Percentiles rank a stretch among this genome's conserved stretches.
These are phyloP conservation scores for Phytophthora cactorum DNA, from an alignment of 352 stramenopile species.

Conservation along the genomic window DNA sequence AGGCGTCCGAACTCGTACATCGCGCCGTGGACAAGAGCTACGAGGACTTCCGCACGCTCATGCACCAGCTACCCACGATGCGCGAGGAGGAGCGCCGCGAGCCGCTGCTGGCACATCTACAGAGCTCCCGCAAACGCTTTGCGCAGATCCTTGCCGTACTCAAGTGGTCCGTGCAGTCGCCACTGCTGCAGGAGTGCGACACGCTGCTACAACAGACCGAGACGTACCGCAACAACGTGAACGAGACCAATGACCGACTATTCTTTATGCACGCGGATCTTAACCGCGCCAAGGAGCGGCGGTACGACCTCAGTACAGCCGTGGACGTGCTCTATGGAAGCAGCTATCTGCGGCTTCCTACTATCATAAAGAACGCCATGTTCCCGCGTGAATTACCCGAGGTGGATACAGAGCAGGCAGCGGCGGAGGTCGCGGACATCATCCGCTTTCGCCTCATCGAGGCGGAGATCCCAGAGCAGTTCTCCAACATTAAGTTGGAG, in stretches of 20 bases:
- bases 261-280: slow-evolving; percentile 89
- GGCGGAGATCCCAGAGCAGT: slow-evolving; percentile 77
- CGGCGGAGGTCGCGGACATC: slow-evolving; percentile 74
- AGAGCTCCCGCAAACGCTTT: slow-evolving; percentile 72
- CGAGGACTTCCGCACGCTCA: slow-evolving; percentile 77
- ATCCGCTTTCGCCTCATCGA: slow-evolving; percentile 87
- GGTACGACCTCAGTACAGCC: slow-evolving; percentile 82
- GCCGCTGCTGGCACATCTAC: slow-evolving; percentile 67
- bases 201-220: slow-evolving; percentile 63
- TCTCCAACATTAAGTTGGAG: slow-evolving; percentile 81
- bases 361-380: slow-evolving; percentile 77
- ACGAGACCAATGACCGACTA: slow-evolving; percentile 85
- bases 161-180: slow-evolving; percentile 88
- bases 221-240: slow-evolving; percentile 73
- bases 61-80: slow-evolving; percentile 73
- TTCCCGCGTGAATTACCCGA: slow-evolving; percentile 68
- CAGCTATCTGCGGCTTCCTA: slow-evolving; percentile 77
- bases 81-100: slow-evolving; percentile 79
- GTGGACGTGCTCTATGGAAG: slow-evolving; percentile 83
- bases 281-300: slow-evolving; percentile 79
- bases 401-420: slow-evolving; percentile 63
- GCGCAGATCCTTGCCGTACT: slow-evolving; percentile 79
- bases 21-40: slow-evolving; percentile 86
- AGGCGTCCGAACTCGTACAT: slow-evolving; percentile 79
- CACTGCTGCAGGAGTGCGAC: slow-evolving; percentile 78